Base-by-base conservation (phyloP, 768 basidiomycete genomes). In the Hygrocybe coccinea region DNA sequence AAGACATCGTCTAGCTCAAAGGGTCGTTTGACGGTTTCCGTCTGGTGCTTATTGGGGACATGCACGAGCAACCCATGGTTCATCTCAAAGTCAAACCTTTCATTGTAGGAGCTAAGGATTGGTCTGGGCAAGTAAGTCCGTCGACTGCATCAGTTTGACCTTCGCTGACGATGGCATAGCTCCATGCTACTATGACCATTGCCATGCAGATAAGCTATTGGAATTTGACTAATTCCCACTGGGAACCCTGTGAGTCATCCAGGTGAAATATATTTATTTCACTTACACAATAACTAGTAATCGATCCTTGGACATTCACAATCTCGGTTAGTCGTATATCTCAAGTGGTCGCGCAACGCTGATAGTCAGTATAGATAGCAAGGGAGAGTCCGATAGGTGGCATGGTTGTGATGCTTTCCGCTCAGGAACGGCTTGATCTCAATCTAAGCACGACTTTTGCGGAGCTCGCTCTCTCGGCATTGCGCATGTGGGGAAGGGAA, bases 221-320 rank as follows among this genome's bases (percentile, higher is more conserved):
- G 91, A 99, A 99, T 69, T 71, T 98, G 49, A 86, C 87, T 21
- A 97, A 97, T 66, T 98, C 97, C 47, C 93, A 98, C 64, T 99
- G 97, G 93, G 97, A 98, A 70, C 95, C 97, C 29, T 68, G 89
- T 89, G 65, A 59, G 85, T 71, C 1, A 11, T 54, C 37, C 29
- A 11, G 5, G 33, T 33, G 52, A 39, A n/a, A 7, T 11, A 34
- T 48, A 55, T 17, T 3, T n/a, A 52, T 10, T 59, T 56, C n/a
- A 56, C 34, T 49, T 48, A 41, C 38, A 21, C 14, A 53, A n/a
- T 33, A 52, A 53, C 22, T 46, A 91, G 88, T 99, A 52, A 91
- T 95, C 59, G 97, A 99, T 66, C 97, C 97, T 2, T 99, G 95
- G 95, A 87, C 85, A 15, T 88, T 97, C 61, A 84, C 85, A 9